Base-by-base conservation (phyloP, 2,329 filamentous ascomycete species). In the Byssochlamys sp. region DNA sequence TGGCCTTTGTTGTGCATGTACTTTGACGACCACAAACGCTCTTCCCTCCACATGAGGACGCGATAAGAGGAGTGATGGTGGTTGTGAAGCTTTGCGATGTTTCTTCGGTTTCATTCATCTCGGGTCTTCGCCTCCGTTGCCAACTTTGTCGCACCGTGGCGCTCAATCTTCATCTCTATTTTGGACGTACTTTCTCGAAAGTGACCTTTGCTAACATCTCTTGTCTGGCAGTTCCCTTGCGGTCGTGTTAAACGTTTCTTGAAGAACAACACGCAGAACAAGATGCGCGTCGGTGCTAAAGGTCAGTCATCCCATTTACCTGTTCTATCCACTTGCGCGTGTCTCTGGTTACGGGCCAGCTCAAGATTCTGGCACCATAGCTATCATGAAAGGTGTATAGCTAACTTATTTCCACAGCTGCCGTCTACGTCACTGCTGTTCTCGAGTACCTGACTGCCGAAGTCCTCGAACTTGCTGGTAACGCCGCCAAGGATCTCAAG, bases 221-320 rank as follows among this genome's bases (percentile, higher is more conserved):
- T 5, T 35, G 4, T 55, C 27, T n/a, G 29, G 59, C 73, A 99
- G 94, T 99, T 99, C 76, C 94, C 94, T 61, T 99, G 94, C 75
- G 94, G 94, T 79, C 94, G 94, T 87, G 94, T 99, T 78, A 99
- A 99, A 88, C 91, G 94, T 80, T 97, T 97, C 81, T 83, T 99
- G 74, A 96, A 97, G 85, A 91, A 90, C 77, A 96, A 96, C 80
- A 97, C 94, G 54, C 94, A 97, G 75, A 95, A 96, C 80, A 97
- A 97, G 83, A 97, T 96, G 90, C 92, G 94, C 78, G 95, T 99
- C 66, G 94, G 94, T 69, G 94, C 92, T 71, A 97, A 97, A 82
- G 78, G 78, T 81, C 74, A 55, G 69, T 39, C 55, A 26, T 24
- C 28, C 48, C 24, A 14, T 27, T 52, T 52, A 25, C 24, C 39